Conservation (phyloP, 805 yeast genomes). For the Wickerhamomyces kurtzmanii region DNA sequence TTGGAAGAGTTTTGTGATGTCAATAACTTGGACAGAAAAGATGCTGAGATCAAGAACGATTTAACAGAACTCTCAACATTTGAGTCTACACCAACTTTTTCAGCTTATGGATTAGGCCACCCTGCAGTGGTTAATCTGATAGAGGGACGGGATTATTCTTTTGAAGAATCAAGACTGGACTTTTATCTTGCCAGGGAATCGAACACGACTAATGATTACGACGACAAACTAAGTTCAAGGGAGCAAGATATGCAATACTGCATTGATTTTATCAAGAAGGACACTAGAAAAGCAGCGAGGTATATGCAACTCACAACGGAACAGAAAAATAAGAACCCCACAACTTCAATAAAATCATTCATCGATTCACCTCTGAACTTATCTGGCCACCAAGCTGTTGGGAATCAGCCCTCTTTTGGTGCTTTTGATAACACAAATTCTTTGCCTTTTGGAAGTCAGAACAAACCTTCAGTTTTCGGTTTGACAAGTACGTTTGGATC, state of each 20-base stretch:
- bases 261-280: conserved; percentile 23
- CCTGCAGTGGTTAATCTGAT: conserved; percentile 42
- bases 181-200: conserved; percentile 30
- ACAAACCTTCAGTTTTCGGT: neutral
- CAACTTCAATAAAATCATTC: conserved; percentile 19
- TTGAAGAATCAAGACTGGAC: conserved; percentile 41
- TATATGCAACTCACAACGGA: conserved; percentile 39
- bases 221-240: conserved; percentile 29
- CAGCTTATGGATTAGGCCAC: conserved; percentile 37
- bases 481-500: conserved; percentile 7
- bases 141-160: conserved; percentile 40
- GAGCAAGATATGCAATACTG: conserved; percentile 36
- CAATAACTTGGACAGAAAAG: conserved; percentile 12
- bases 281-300: conserved; percentile 43
- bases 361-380: conserved; percentile 23
- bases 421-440: conserved; percentile 1
- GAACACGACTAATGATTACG: conserved; percentile 27
- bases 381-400: conserved; percentile 9
- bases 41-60: conserved; percentile 18
- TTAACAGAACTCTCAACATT: conserved; percentile 11
- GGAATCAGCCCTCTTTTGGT: conserved; percentile 2
- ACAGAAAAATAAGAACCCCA: conserved; percentile 17
- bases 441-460: too few species aligned
- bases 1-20: conserved; percentile 15
- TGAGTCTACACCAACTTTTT: conserved; percentile 23